These are phyloP conservation scores for Venturia nashicola DNA, from an alignment of 2,329 filamentous ascomycete genomes.

Conservation along the genomic window DNA sequence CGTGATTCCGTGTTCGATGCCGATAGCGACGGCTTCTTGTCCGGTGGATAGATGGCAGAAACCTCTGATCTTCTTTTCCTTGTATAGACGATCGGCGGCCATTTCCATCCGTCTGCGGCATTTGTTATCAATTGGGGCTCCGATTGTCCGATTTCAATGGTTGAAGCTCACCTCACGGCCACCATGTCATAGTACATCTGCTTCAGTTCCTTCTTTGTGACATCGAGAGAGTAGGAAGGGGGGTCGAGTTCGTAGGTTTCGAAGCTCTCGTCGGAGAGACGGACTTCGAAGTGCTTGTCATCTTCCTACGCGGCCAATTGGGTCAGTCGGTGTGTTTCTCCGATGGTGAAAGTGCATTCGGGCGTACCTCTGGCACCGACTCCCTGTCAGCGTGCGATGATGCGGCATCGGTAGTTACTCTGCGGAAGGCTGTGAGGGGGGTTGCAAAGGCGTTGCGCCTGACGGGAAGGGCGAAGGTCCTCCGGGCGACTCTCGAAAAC, in stretches of 20 bases:
- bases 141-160: not conserved
- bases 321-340: not conserved
- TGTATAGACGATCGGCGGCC: slow-evolving; percentile 97
- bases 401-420: slow-evolving; percentile 91
- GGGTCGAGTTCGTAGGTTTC: slow-evolving; percentile 99
- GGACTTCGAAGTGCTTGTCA: slow-evolving; percentile 83
- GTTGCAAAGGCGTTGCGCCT: slow-evolving; percentile 24
- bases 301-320: slow-evolving; percentile 52
- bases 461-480: slow-evolving; percentile 26
- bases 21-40: slow-evolving; percentile 92
- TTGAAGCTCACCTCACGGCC: slow-evolving; percentile 58
- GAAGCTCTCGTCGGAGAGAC: slow-evolving; percentile 95
- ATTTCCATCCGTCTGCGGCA: slow-evolving; percentile 87
- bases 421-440: slow-evolving; percentile 33
- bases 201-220: slow-evolving; percentile 97
- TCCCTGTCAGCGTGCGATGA: slow-evolving; percentile 77
- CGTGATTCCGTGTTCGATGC: slow-evolving; percentile 91
- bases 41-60: slow-evolving; percentile 98
- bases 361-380: slow-evolving; percentile 45
- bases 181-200: slow-evolving; percentile 99
- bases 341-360: not conserved
- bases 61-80: slow-evolving; percentile 99
- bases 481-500: slow-evolving; percentile 28
- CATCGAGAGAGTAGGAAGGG: slow-evolving; percentile 80
- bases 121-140: not conserved